These are phyloP conservation scores for Fusarium denticulatum DNA, from an alignment of 2,329 filamentous ascomycete genomes.

Conservation along the genomic window DNA sequence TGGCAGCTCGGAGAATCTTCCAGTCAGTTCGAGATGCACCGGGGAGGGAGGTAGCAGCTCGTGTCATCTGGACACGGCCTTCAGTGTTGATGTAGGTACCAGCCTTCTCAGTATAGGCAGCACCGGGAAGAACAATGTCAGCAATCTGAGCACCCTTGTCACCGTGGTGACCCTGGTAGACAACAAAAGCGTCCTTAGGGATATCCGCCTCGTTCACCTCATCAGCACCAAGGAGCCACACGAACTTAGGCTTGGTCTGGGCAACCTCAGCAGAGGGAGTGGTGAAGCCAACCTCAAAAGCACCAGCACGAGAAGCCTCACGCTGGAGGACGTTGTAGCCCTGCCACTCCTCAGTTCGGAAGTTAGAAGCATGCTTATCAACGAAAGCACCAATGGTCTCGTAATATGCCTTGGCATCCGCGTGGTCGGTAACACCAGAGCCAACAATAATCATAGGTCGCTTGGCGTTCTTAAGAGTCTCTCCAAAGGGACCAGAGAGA, in stretches of 20 bases:
- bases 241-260: slow-evolving; percentile 87
- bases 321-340: slow-evolving; percentile 97
- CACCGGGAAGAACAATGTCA: slow-evolving; percentile 91
- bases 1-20: slow-evolving; percentile 96
- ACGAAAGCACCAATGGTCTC: slow-evolving; percentile 91
- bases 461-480: slow-evolving; percentile 89
- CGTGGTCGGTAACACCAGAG: slow-evolving; percentile 89
- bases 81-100: slow-evolving; percentile 98
- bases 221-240: slow-evolving; percentile 96
- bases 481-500: slow-evolving; percentile 87
- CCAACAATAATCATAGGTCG: slow-evolving; percentile 97
- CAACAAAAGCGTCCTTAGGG: slow-evolving; percentile 93
- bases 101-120: slow-evolving; percentile 96
- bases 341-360: slow-evolving; percentile 91
- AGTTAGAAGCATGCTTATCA: slow-evolving; percentile 90
- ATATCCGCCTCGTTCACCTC: slow-evolving; percentile 87
- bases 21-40: slow-evolving; percentile 95
- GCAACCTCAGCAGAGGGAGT: slow-evolving; percentile 84
- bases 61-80: slow-evolving; percentile 92
- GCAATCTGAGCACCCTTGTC: slow-evolving; percentile 92
- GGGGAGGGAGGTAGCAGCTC: slow-evolving; percentile 86
- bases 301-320: slow-evolving; percentile 89
- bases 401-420: slow-evolving; percentile 91
- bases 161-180: slow-evolving; percentile 98
- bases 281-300: slow-evolving; percentile 95